Conservation (phyloP, 2,329 filamentous ascomycete genomes). For the Macroventuria anomochaeta region DNA sequence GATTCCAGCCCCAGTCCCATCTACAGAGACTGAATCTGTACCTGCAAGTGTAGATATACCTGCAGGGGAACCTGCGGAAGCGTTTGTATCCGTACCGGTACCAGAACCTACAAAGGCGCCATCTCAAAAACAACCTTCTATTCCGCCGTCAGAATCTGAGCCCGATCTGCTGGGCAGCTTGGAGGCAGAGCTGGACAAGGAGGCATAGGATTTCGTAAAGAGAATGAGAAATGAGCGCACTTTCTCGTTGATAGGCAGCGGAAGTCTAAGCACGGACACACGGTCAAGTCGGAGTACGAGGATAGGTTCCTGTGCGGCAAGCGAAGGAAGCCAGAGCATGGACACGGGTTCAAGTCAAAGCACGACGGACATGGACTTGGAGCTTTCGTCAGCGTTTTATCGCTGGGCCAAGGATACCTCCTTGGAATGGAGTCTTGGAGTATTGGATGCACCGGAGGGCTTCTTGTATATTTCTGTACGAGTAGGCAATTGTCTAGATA, state of each 20-base stretch:
- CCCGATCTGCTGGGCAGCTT: constrained; percentile 57
- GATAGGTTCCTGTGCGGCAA: no score
- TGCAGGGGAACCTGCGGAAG: background rate
- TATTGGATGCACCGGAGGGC: background rate
- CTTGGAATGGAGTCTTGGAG: background rate
- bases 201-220: constrained; percentile 2
- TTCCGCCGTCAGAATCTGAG: constrained; percentile 46
- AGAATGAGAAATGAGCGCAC: background rate
- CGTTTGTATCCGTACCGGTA: constrained; percentile 10
- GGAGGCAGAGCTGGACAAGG: constrained; percentile 53
- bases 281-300: no score
- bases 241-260: background rate
- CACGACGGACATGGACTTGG: no score
- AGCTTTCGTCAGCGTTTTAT: background rate
- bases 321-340: background rate
- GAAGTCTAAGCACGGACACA: background rate
- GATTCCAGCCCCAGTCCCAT: constrained; percentile 3
- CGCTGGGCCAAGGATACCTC: background rate
- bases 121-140: constrained; percentile 20
- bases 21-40: constrained; percentile 4
- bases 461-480: background rate
- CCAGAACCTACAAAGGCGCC: constrained; percentile 11
- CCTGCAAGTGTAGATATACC: constrained; percentile 5
- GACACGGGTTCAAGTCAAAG: background rate
- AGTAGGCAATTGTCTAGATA: background rate